phyloP scores from a whole-genome alignment of 768 basidiomycete species.

The Neoboletus brunneissimus region DNA sequence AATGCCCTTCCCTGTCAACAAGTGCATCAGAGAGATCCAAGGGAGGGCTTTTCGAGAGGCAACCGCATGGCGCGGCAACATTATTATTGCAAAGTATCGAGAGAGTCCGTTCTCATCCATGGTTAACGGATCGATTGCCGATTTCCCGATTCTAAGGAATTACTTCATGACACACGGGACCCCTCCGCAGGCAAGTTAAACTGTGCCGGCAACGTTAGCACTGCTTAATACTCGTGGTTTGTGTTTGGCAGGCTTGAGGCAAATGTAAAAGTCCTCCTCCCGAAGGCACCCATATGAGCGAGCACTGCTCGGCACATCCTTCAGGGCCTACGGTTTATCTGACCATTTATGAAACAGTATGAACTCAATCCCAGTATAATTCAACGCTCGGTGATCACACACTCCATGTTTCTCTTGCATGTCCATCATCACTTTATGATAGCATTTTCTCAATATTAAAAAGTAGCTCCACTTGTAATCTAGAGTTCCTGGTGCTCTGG shows the following conservation, averaged over 20 bases:
- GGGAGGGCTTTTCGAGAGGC: slow-evolving; percentile 58
- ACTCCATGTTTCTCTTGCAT: slow-evolving; percentile 24
- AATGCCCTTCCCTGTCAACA: slow-evolving; percentile 81
- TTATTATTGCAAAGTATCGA: slow-evolving; percentile 69
- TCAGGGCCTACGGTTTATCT: slow-evolving; percentile 23
- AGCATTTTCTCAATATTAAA: slow-evolving; percentile 11
- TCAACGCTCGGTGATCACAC: slow-evolving; percentile 7
- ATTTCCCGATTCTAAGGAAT: slow-evolving; percentile 80
- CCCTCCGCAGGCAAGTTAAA: slow-evolving; percentile 40
- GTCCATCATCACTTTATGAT: slow-evolving; percentile 22
- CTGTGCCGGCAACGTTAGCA: slow-evolving; percentile 16
- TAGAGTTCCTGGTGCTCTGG: slow-evolving; percentile 30
- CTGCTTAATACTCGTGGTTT: slow-evolving; percentile 19
- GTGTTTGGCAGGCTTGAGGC: slow-evolving; percentile 28
- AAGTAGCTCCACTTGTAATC: slow-evolving; percentile 20
- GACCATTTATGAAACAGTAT: slow-evolving; percentile 28
- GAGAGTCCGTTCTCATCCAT: slow-evolving; percentile 48
- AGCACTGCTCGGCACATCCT: slow-evolving; percentile 1
- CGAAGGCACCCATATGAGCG: not conserved
- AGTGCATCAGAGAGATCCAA: slow-evolving; percentile 72
- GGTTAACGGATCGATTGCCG: slow-evolving; percentile 77
- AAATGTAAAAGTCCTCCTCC: slow-evolving; percentile 11
- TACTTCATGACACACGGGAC: slow-evolving; percentile 67
- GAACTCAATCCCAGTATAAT: slow-evolving; percentile 4
- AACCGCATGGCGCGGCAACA: slow-evolving; percentile 75